Evolutionary conservation across 495 filamentous ascomycete species (phyloP).

Genomic region (Penicillium odoratum): DNA sequence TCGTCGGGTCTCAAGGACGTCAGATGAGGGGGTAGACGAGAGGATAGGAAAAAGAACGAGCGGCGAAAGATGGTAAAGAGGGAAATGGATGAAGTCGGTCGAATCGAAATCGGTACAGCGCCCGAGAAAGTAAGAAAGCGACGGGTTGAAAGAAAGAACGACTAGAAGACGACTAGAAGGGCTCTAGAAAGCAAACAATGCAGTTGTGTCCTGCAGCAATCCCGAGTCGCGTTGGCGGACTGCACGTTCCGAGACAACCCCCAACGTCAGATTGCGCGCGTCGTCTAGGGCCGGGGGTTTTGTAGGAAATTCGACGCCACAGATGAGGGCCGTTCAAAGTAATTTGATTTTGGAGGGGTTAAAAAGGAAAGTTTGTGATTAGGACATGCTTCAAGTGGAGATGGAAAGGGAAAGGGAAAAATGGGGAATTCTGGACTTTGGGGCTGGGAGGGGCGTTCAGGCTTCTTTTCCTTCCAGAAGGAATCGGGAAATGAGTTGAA

Average conservation of each 20-base stretch:
- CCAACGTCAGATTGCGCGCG: conserved; percentile 9
- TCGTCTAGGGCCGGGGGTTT: conserved; percentile 17
- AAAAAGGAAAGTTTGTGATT: conserved; percentile 1
- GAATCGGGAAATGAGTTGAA: background rate
- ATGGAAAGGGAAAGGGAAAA: background rate
- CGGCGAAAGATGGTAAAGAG: conserved; percentile 13
- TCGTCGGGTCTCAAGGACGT: background rate
- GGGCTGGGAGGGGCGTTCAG: background rate
- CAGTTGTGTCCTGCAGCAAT: conserved; percentile 38
- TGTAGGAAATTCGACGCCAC: conserved; percentile 13
- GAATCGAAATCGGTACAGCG: background rate
- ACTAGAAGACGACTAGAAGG: conserved; percentile 16
- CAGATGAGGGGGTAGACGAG: background rate
- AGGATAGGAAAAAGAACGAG: conserved; percentile 16
- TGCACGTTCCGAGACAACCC: conserved; percentile 33
- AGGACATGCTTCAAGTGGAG: conserved; percentile 3
- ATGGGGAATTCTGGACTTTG: background rate
- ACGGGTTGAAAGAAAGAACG: conserved; percentile 16
- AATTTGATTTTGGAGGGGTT: conserved; percentile 1
- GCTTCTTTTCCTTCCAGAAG: conserved; percentile 5
- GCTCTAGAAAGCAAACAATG: conserved; percentile 32
- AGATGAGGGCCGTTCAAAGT: conserved; percentile 19
- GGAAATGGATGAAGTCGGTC: conserved; percentile 3
- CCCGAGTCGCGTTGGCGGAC: conserved; percentile 28
- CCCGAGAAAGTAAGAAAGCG: conserved; percentile 5